A percentile compares a stretch with the other conserved stretches of the same genome.
These are phyloP conservation scores for Cercospora sp. DNA, from an alignment of 2,329 filamentous ascomycete genomes.

Conservation along the genomic window DNA sequence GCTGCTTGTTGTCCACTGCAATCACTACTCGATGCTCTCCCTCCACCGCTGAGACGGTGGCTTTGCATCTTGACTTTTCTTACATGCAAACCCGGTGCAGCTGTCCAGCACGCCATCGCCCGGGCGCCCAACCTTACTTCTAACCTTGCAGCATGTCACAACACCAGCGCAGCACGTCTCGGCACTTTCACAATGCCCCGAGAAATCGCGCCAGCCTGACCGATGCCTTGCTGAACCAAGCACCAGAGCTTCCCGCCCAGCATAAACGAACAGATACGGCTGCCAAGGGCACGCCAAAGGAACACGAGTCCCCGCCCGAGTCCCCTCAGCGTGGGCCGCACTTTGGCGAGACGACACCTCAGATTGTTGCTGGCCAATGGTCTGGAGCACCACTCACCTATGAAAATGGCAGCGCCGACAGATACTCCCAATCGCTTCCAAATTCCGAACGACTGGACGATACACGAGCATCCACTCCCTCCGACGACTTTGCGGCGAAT, in stretches of 20 bases:
- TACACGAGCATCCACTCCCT: background rate
- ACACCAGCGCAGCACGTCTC: background rate
- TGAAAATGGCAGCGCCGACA: background rate
- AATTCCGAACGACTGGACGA: background rate
- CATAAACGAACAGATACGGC: background rate
- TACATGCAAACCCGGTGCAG: background rate
- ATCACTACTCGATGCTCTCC: background rate
- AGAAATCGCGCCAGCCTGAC: background rate
- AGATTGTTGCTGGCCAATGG: background rate
- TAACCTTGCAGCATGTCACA: background rate
- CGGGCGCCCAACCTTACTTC: background rate
- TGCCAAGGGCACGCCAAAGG: background rate
- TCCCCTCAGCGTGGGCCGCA: slow-evolving; percentile 1
- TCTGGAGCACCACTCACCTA: background rate
- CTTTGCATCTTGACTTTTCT: background rate
- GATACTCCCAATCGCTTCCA: background rate
- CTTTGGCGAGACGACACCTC: slow-evolving; percentile 5
- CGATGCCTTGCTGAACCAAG: background rate
- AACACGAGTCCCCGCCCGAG: slow-evolving; percentile 12
- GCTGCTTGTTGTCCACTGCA: background rate
- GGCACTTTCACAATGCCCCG: background rate
- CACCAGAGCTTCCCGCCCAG: background rate
- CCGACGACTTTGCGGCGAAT: background rate
- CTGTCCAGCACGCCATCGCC: background rate
- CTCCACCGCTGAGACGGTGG: background rate